phyloP scores from a whole-genome alignment of 2,329 filamentous ascomycete genomes.

The Diplodia intermedia region DNA sequence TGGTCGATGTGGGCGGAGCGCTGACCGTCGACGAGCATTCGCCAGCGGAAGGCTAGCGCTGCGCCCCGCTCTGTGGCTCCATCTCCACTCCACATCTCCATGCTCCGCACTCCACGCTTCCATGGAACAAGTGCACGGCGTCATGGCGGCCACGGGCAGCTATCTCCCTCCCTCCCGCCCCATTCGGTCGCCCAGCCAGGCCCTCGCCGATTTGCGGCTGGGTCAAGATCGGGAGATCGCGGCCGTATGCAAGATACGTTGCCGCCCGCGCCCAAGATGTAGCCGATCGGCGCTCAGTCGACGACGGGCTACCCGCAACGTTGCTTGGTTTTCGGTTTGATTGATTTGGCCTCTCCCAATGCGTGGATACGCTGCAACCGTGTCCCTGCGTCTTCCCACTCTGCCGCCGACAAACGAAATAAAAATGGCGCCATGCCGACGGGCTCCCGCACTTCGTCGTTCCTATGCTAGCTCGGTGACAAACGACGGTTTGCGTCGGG shows the following conservation, averaged over 20 bases:
- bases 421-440: not conserved
- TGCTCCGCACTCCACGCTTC: not conserved
- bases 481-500: not conserved
- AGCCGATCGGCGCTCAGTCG: constrained; percentile 8
- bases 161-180: constrained; percentile 4
- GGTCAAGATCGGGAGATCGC: constrained; percentile 15
- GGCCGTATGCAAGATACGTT: constrained; percentile 24
- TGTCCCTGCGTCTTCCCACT: not conserved
- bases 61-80: not conserved
- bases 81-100: not conserved
- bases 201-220: constrained; percentile 14
- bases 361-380: not conserved
- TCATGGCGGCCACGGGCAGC: not conserved
- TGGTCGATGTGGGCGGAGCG: constrained; percentile 8
- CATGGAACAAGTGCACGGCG: not conserved
- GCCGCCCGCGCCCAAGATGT: constrained; percentile 1
- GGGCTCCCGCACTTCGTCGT: not conserved
- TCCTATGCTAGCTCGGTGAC: not conserved
- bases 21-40: constrained; percentile 16
- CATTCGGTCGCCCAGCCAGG: not conserved
- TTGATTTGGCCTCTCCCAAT: no score
- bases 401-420: not conserved
- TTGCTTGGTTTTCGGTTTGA: constrained; percentile 8
- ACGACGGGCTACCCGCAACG: constrained; percentile 14
- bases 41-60: constrained; percentile 1